Evolutionary conservation across 768 basidiomycete species (phyloP).

Genomic region (Strobilomyces echinocephalus): DNA sequence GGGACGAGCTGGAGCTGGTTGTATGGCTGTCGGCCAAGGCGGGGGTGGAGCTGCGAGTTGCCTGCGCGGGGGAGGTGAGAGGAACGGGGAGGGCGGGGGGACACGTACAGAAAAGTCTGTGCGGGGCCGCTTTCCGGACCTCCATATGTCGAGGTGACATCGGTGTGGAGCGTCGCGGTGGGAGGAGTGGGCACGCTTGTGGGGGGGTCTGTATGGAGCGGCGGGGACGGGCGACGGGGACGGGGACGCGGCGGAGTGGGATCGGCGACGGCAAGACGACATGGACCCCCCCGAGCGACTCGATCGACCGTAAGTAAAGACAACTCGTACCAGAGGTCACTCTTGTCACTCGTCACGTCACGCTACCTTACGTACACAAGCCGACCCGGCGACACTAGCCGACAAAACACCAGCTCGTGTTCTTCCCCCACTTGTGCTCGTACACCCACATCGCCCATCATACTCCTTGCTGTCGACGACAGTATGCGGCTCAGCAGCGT

Average conservation of each 20-base stretch:
- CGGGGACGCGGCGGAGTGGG: slow-evolving; percentile 45
- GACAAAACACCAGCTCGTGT: slow-evolving; percentile 22
- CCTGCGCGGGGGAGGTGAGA: slow-evolving; percentile 8
- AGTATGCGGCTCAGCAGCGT: slow-evolving; percentile 32
- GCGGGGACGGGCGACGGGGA: slow-evolving; percentile 34
- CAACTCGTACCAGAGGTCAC: background rate
- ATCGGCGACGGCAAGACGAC: slow-evolving; percentile 47
- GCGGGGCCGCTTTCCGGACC: slow-evolving; percentile 52
- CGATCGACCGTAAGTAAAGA: slow-evolving; percentile 1
- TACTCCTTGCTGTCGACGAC: slow-evolving; percentile 15
- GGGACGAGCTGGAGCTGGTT: slow-evolving; percentile 21
- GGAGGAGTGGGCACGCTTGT: slow-evolving; percentile 48
- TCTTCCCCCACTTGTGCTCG: background rate
- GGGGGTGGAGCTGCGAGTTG: slow-evolving; percentile 29
- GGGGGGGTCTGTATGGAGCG: slow-evolving; percentile 37
- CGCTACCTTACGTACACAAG: slow-evolving; percentile 19
- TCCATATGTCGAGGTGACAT: slow-evolving; percentile 52
- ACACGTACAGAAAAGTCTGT: slow-evolving; percentile 43
- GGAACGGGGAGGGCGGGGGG: background rate
- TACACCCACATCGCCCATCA: slow-evolving; percentile 13
- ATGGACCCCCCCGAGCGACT: slow-evolving; percentile 14
- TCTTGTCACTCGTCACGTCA: slow-evolving; percentile 20
- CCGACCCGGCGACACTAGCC: slow-evolving; percentile 5
- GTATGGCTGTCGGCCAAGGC: slow-evolving; percentile 28
- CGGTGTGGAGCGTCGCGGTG: slow-evolving; percentile 37